Conservation (phyloP, 2,329 filamentous ascomycete genomes). For the Colletotrichum liriopes region DNA sequence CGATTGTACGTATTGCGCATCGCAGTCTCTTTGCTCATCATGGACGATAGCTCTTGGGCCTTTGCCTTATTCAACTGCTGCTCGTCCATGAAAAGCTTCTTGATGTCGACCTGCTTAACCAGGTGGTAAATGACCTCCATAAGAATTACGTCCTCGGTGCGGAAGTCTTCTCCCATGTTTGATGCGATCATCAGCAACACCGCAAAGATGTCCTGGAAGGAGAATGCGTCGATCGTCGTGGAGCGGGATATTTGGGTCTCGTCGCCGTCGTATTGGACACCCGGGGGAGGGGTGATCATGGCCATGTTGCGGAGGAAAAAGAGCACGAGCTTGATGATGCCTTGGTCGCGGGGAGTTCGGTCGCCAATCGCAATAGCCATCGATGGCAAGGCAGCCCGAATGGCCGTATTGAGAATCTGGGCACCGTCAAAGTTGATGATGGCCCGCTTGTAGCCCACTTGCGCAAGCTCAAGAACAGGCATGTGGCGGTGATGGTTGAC, state of each 20-base stretch:
- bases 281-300: constrained; percentile 83
- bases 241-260: constrained; percentile 92
- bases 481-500: constrained; percentile 94
- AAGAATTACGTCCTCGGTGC: constrained; percentile 87
- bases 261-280: constrained; percentile 85
- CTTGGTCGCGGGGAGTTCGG: constrained; percentile 84
- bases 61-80: constrained; percentile 78
- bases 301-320: constrained; percentile 92
- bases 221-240: constrained; percentile 88
- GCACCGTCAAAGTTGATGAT: constrained; percentile 87
- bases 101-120: constrained; percentile 88
- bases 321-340: constrained; percentile 90
- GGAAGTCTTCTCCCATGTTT: constrained; percentile 94
- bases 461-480: constrained; percentile 89
- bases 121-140: constrained; percentile 95
- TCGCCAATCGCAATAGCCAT: constrained; percentile 87
- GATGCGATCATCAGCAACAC: constrained; percentile 89
- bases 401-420: constrained; percentile 83
- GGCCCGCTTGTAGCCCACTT: constrained; percentile 90
- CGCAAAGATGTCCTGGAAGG: constrained; percentile 91
- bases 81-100: constrained; percentile 89
- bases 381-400: constrained; percentile 86
- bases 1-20: constrained; percentile 85
- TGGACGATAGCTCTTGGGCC: constrained; percentile 78
- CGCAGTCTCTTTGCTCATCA: constrained; percentile 88